Evolutionary conservation across 345 rosid genomes (phyloP), one percentile per base, ranked within the genome.

Genomic region (Hibiscus syriacus): DNA sequence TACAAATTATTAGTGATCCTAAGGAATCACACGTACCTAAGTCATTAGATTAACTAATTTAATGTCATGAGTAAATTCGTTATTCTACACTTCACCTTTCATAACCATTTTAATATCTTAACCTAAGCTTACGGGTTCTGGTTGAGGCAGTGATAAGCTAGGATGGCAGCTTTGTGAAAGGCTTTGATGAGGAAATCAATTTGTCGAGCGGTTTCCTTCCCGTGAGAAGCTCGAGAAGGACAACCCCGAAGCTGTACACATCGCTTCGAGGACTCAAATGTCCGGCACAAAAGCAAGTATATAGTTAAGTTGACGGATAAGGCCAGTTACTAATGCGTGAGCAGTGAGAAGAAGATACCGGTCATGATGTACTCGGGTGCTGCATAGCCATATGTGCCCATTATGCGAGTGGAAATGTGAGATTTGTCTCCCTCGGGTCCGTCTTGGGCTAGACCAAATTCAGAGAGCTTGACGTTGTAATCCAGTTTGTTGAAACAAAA

Each of bases 361-460:
- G 98, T 90, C 98, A 93, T 90, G 73, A 93, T 89, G 79, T 93
- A 90, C 72, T 90, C 97, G 0, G 98, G 97, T 30, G 98, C 98
- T 45, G 97, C 98, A 70, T 93, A 93, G 13, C 98, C 98, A 17
- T 93, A 90, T 14, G 98, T 93, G 57, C 98, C 98, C 97, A 93
- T 90, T 70, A 93, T 81, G 23, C 98, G 94, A 10, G 98, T 93
- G 27, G 98, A 90, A 74, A 93, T 97, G 60, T 93, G 97, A 0
- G 98, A 88, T 75, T 93, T 90, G 79, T 93, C 98, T 69, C 96
- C 98, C 60, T 81, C 92, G 0, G 98, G 98, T 64, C 98, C 98
- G 70, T 90, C 98, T 83, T 93, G 90, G 2, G 98, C 98, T 8
- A 93, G 90, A 30, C 98, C 98, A 39, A 93, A 93, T 70, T 93